A percentile compares a stretch with the other conserved stretches of the same genome.
Conservation (phyloP, 2,329 filamentous ascomycete genomes). For the Exophiala lecanii-corni region DNA sequence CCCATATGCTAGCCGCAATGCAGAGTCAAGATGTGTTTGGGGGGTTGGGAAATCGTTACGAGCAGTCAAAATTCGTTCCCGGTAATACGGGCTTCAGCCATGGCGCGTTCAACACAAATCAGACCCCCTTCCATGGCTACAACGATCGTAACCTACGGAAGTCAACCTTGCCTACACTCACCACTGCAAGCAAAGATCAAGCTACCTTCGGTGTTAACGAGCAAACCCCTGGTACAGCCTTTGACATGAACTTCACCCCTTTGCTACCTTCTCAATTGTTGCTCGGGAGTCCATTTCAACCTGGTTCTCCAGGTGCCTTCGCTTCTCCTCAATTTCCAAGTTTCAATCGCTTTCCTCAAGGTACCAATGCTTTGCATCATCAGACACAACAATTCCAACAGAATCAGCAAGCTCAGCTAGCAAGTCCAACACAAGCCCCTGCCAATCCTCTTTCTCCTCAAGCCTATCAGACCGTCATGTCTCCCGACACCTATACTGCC, state of each 20-base stretch:
- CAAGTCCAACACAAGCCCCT: conserved; percentile 70
- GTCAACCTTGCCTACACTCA: conserved; percentile 82
- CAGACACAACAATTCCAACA: conserved; percentile 54
- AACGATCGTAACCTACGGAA: conserved; percentile 81
- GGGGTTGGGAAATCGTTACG: conserved; percentile 22
- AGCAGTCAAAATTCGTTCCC: conserved; percentile 56
- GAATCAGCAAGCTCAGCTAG: conserved; percentile 50
- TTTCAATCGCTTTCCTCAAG: conserved; percentile 69
- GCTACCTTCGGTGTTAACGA: conserved; percentile 60
- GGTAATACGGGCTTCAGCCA: conserved; percentile 88
- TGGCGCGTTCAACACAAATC: conserved; percentile 83
- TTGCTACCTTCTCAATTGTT: conserved; percentile 90
- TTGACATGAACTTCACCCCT: conserved; percentile 98
- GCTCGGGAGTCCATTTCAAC: conserved; percentile 93
- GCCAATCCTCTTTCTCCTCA: conserved; percentile 67
- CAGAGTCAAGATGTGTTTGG: conserved; percentile 66
- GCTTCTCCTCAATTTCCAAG: conserved; percentile 87
- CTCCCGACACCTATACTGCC: conserved; percentile 77
- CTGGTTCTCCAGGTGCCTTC: conserved; percentile 85
- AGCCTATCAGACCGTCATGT: conserved; percentile 78
- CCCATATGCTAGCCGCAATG: conserved; percentile 63
- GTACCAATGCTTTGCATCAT: conserved; percentile 48
- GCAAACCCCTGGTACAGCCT: conserved; percentile 77
- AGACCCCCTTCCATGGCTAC: conserved; percentile 66
- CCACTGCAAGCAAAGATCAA: conserved; percentile 65